Base-by-base conservation (phyloP, 1,139 yeast genomes). In the Williopsis jadinii region DNA sequence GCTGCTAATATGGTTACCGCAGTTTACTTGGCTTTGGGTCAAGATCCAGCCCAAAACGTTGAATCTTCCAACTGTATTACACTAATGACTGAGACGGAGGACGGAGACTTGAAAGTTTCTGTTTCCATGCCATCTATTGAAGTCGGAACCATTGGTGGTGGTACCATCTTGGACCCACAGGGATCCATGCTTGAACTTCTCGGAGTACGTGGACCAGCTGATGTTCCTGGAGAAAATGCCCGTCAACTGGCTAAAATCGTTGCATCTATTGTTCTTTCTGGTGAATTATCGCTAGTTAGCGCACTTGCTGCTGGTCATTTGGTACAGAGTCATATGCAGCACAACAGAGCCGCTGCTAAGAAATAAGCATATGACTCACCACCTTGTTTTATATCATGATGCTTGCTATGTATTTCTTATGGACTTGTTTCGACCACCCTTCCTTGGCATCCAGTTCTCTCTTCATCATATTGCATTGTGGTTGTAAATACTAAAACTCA, bases 71-170 rank as follows among this genome's bases (percentile, higher is more conserved):
- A 90, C 67, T 94, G 98, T 80, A 90, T 94, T 51, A 92, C 98
- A 2, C 71, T 92, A 52, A 88, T 94, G 95, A 82, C 83, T 58
- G 87, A 85, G 58, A 74, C 75, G 38, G 69, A 68, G 30, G 70
- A 71, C 33, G 98, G 96, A 24, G 90, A 88, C 59, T 75, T 94
- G 56, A 82, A 77, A 51, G 84, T 94, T 40, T 85, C 96, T 3
- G 98, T 92, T 15, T 85, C 97, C 8, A 94, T 94, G 99, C 99
- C 99, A 28, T 87, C 95, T 27, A 88, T 94, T 54, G 99, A 94
- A 68, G 98, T 92, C 36, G 99, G 99, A 48, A 92, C 99, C 4
- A 90, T 94, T 63, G 99, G 99, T 47, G 98, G 99, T 48, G 98
- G 99, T 60, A 94, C 99, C 9, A 86, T 94, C 48, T 75, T 94